phyloP scores from a whole-genome alignment of 2,329 filamentous ascomycete genomes.

The Aspergillus tanneri region DNA sequence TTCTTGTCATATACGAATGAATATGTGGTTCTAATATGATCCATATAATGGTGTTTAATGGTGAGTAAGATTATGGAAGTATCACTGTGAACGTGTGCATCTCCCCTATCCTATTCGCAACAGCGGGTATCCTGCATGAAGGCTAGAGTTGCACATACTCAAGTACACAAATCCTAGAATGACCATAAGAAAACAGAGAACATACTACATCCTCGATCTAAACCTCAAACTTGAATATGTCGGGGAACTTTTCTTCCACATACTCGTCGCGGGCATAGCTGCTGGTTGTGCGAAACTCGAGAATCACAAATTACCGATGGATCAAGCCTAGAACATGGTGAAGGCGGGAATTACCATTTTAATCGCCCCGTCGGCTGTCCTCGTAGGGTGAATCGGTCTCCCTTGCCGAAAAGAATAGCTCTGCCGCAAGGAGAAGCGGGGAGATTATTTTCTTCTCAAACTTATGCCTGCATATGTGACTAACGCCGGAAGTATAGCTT shows the following conservation, averaged over 20 bases:
- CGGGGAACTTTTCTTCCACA: constrained; percentile 10
- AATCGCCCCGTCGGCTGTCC: constrained; percentile 8
- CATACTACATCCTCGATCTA: constrained; percentile 16
- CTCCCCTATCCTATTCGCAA: constrained; percentile 35
- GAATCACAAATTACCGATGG: constrained; percentile 7
- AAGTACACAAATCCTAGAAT: background rate
- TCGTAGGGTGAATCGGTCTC: constrained; percentile 10
- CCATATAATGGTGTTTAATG: constrained; percentile 17
- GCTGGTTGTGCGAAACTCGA: constrained; percentile 14
- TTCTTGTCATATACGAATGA: no score
- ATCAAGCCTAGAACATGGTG: constrained; percentile 12
- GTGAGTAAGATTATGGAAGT: constrained; percentile 25
- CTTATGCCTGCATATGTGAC: background rate
- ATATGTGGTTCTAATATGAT: constrained; percentile 44
- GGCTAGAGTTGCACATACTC: constrained; percentile 34
- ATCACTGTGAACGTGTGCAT: constrained; percentile 43
- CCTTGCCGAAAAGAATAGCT: constrained; percentile 1
- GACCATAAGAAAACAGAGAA: constrained; percentile 14
- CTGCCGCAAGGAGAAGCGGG: background rate
- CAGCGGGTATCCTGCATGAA: constrained; percentile 38
- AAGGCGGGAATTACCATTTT: constrained; percentile 18
- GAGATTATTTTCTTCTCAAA: background rate
- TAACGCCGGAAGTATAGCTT: background rate
- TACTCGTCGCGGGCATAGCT: constrained; percentile 16
- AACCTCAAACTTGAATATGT: constrained; percentile 1